Conservation (phyloP, 108 stramenopile genomes). For the Nitzschia putrida region DNA sequence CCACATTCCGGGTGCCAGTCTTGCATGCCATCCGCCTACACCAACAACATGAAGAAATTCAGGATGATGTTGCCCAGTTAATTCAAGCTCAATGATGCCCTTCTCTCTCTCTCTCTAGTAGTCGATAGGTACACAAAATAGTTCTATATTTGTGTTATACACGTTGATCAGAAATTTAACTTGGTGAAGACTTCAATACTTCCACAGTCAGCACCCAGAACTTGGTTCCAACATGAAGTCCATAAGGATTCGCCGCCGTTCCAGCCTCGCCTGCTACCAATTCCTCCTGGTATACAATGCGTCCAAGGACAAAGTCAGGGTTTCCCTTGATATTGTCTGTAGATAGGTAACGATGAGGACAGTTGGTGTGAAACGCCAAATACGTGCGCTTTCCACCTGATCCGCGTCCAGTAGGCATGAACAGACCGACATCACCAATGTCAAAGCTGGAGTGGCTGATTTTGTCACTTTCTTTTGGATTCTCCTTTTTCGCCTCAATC, state of each 20-base stretch:
- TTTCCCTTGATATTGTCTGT: slow-evolving; percentile 69
- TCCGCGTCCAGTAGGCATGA: slow-evolving; percentile 82
- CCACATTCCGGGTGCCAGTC: too few relatives aligned
- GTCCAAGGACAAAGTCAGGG: slow-evolving; percentile 80
- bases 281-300: slow-evolving; percentile 80
- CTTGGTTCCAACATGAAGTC: slow-evolving; percentile 79
- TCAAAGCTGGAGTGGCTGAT: slow-evolving; percentile 83
- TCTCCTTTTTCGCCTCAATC: slow-evolving; percentile 25
- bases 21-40: too few relatives aligned
- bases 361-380: slow-evolving; percentile 81
- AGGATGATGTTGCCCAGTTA: too few relatives aligned
- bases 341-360: slow-evolving; percentile 80
- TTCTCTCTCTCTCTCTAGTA: too few relatives aligned
- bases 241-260: slow-evolving; percentile 80
- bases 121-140: too few relatives aligned
- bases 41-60: too few relatives aligned
- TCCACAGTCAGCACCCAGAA: slow-evolving; percentile 85
- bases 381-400: slow-evolving; percentile 72
- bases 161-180: slow-evolving; percentile 4
- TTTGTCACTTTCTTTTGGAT: slow-evolving; percentile 57
- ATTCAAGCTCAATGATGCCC: too few relatives aligned
- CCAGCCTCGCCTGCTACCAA: slow-evolving; percentile 67
- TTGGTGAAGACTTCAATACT: slow-evolving; percentile 54
- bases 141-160: too few relatives aligned
- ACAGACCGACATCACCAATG: slow-evolving; percentile 81